Evolutionary conservation across 345 rosid species (phyloP).

Genomic region (Orychophragmus violaceus): DNA sequence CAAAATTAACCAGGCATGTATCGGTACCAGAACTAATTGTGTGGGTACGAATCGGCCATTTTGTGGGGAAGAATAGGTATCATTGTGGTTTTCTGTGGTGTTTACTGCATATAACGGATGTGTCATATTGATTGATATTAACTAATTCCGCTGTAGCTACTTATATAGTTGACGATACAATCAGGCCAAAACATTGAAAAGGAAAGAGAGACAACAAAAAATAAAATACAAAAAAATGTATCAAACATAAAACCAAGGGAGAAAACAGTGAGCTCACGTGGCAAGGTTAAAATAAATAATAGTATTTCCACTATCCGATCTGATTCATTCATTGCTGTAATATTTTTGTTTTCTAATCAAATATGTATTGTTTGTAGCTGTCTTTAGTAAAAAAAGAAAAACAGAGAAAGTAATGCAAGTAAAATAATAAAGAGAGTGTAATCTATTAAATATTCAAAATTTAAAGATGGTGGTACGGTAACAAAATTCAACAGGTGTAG

Average conservation of each 20-base stretch:
- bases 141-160: neutral
- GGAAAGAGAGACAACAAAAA: neutral
- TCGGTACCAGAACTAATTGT: too few relatives aligned
- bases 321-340: slow-evolving; percentile 25
- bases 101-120: neutral
- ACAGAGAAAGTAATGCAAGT: neutral
- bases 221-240: neutral
- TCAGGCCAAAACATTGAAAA: neutral
- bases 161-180: neutral
- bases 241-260: neutral
- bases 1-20: too few relatives aligned
- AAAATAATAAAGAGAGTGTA: neutral
- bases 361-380: slow-evolving; percentile 7
- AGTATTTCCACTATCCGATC: neutral
- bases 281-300: neutral
- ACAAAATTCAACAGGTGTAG: slow-evolving; percentile 21
- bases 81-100: neutral
- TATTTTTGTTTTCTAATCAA: neutral
- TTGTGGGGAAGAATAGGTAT: neutral
- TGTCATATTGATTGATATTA: neutral
- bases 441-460: neutral
- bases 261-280: slow-evolving; percentile 24
- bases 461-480: neutral
- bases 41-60: too few relatives aligned
- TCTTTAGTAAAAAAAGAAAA: neutral